phyloP scores from a whole-genome alignment of 306 rosid genomes.

The Fragaria nilgerrensis region DNA sequence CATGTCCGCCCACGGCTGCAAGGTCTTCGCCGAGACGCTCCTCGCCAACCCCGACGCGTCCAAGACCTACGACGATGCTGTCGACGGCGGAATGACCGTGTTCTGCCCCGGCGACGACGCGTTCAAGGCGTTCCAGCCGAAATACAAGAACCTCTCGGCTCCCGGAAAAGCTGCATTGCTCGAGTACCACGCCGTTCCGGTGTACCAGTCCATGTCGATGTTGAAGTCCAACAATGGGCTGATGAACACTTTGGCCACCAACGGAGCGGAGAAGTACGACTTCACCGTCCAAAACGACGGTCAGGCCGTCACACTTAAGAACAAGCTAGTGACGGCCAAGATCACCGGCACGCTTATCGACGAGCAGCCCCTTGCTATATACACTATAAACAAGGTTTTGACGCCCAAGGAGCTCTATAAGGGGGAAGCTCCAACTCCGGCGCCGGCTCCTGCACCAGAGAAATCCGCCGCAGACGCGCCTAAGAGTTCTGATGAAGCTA shows the following conservation, averaged over 20 bases:
- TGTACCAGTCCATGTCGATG: slow-evolving; percentile 51
- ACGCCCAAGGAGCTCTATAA: slow-evolving; percentile 65
- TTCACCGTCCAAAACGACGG: slow-evolving; percentile 86
- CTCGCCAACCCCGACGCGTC: slow-evolving; percentile 33
- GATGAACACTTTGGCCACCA: slow-evolving; percentile 76
- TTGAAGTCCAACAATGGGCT: slow-evolving; percentile 67
- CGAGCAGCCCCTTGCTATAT: slow-evolving; percentile 62
- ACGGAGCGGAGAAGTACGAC: slow-evolving; percentile 64
- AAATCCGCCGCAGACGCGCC: slow-evolving; percentile 53
- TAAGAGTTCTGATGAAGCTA: slow-evolving; percentile 13
- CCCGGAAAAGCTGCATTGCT: slow-evolving; percentile 56
- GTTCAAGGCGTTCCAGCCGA: slow-evolving; percentile 54
- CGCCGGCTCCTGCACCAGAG: slow-evolving; percentile 64
- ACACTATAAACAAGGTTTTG: slow-evolving; percentile 58
- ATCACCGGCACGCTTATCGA: slow-evolving; percentile 65
- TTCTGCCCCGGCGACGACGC: slow-evolving; percentile 78
- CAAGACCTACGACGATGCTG: slow-evolving; percentile 36
- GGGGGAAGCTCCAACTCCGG: slow-evolving; percentile 40
- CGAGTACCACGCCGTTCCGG: slow-evolving; percentile 65
- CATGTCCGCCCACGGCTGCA: slow-evolving; percentile 76
- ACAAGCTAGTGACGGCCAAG: slow-evolving; percentile 53
- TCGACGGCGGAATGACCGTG: slow-evolving; percentile 62
- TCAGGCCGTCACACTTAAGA: slow-evolving; percentile 53
- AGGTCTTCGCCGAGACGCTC: slow-evolving; percentile 62
- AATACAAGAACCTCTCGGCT: slow-evolving; percentile 61